phyloP scores from a whole-genome alignment of 2,329 filamentous ascomycete species.

The Mariannaea sp. region DNA sequence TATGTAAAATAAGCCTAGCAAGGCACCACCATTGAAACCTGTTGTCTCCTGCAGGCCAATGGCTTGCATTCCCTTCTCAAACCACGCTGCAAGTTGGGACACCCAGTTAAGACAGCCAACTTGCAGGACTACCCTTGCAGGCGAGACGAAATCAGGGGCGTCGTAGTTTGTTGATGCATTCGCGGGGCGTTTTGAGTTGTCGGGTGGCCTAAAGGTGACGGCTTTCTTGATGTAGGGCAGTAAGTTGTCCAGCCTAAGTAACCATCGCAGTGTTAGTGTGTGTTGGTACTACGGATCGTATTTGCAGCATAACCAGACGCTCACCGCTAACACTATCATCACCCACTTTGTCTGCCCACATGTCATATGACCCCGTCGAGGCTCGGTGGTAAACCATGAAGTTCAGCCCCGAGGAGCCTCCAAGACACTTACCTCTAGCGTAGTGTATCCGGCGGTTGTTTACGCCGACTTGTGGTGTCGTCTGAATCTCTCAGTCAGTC shows the following conservation, averaged over 20 bases:
- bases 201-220: neutral
- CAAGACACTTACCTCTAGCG: slow-evolving; percentile 5
- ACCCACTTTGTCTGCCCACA: slow-evolving; percentile 5
- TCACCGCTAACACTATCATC: slow-evolving; percentile 6
- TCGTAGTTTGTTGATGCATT: neutral
- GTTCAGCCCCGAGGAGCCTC: slow-evolving; percentile 6
- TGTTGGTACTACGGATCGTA: too few relatives aligned
- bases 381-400: slow-evolving; percentile 9
- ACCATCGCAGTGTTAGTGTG: neutral
- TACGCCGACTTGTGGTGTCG: slow-evolving; percentile 3
- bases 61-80: neutral
- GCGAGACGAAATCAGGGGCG: neutral
- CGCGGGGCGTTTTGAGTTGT: neutral
- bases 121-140: neutral
- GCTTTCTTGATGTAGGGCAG: neutral
- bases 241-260: slow-evolving; percentile 2
- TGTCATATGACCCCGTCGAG: slow-evolving; percentile 7
- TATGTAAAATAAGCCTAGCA: neutral
- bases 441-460: slow-evolving; percentile 10
- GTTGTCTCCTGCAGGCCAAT: neutral
- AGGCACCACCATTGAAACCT: neutral
- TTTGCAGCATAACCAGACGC: neutral
- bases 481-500: slow-evolving; percentile 2
- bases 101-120: slow-evolving; percentile 1
- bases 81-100: neutral